Conservation (phyloP, 805 yeast species). For the Sugiyamaella floridensis region DNA sequence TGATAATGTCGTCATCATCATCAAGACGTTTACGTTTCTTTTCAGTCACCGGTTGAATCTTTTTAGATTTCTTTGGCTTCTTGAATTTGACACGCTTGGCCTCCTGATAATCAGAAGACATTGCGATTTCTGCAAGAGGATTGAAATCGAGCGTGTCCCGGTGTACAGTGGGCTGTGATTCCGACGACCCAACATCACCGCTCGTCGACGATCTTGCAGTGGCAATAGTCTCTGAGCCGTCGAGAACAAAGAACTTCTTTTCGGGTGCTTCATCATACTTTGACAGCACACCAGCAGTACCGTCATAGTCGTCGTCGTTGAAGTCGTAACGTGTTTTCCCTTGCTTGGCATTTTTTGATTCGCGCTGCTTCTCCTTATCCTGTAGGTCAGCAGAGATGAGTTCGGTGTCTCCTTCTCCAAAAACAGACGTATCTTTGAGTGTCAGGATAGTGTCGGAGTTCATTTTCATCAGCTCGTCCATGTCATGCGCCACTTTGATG, state of each 20-base stretch:
- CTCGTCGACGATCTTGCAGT: slow-evolving; percentile 18
- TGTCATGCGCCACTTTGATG: slow-evolving; percentile 41
- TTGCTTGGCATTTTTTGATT: slow-evolving; percentile 14
- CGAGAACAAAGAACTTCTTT: slow-evolving; percentile 25
- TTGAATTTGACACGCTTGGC: slow-evolving; percentile 34
- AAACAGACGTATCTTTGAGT: slow-evolving; percentile 41
- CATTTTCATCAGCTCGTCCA: slow-evolving; percentile 35
- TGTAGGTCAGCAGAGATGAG: slow-evolving; percentile 39
- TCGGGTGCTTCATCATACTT: slow-evolving; percentile 28
- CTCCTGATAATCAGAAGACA: slow-evolving; percentile 27
- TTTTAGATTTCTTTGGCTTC: slow-evolving; percentile 40
- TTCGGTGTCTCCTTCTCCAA: slow-evolving; percentile 28
- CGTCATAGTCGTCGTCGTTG: slow-evolving; percentile 23
- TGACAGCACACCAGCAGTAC: slow-evolving; percentile 13
- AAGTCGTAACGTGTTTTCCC: slow-evolving; percentile 30
- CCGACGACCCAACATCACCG: no score
- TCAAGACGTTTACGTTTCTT: slow-evolving; percentile 34
- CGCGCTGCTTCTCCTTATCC: slow-evolving; percentile 28
- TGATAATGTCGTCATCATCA: slow-evolving; percentile 29
- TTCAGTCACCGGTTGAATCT: slow-evolving; percentile 28
- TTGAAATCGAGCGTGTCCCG: not conserved
- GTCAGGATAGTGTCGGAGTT: slow-evolving; percentile 47
- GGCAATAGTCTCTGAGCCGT: slow-evolving; percentile 32
- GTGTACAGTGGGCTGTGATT: not conserved
- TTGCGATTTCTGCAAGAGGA: not conserved